Evolutionary conservation across 805 yeast genomes (phyloP), one percentile per base, ranked within the genome.

Genomic region (Jamesozyma lodderae): DNA sequence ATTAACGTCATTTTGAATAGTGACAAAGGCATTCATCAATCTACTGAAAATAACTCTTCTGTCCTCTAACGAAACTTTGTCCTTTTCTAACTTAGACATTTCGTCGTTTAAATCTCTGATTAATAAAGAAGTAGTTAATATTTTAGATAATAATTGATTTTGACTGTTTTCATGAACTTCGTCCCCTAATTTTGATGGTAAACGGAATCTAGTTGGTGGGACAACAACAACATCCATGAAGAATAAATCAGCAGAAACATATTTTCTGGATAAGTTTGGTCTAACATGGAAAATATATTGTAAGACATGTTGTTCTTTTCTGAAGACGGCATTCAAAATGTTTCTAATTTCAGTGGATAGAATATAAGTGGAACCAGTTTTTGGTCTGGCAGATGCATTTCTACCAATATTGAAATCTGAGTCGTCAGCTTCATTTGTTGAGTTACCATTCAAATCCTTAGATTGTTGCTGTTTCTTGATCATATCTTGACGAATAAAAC

Each of bases 171-270:
- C 96, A 61, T 92, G 97, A 43, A 90, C 75, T 60, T 86, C 96
- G 40, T 92, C 99, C 40, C 98, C 98, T 42, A 92, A 69, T 62
- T 88, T 88, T 13, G 95, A 81, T n/a, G 99, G 98, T 49, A 88
- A 72, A 61, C 99, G 76, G 70, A 92, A 92, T 61, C 97, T 73
- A 2, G 97, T 94, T 36, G 98, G 88, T 26, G 99, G 98, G 28
- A 94, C 97, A 29, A 87, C 80, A 41, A 92, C 67, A 4, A 86
- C 79, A 49, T 85, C 88, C 51, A 86, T 72, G 68, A 92, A 94
- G 61, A 94, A 92, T 70, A 85, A 73, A 55, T 90, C 96, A 15
- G 95, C 81, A 30, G 60, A 59, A 3, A 72, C 69, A 19, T 58
- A 54, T 25, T 69, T 67, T 40, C 60, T 68, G 18, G 66, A 56